Evolutionary conservation across 805 yeast species (phyloP).

Genomic region (Scheffersomyces lignosus): DNA sequence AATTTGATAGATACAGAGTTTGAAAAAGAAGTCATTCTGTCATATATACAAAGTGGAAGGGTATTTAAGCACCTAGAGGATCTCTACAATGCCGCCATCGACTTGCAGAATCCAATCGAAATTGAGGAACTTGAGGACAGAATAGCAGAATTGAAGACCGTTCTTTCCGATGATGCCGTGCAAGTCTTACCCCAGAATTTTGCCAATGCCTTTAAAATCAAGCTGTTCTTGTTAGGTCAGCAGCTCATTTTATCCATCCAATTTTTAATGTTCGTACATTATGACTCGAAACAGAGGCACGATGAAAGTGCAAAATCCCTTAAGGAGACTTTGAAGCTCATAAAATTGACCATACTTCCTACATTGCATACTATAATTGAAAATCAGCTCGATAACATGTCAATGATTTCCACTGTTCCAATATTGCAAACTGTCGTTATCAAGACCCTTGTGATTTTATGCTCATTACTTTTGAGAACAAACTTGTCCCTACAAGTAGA

Average conservation of each 20-base stretch:
- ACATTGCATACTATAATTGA: background rate
- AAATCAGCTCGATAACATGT: background rate
- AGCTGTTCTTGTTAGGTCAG: background rate
- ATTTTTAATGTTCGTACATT: background rate
- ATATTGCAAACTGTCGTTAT: background rate
- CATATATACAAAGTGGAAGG: background rate
- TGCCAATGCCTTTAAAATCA: background rate
- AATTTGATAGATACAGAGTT: constrained; percentile 37
- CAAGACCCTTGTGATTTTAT: background rate
- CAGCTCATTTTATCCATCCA: background rate
- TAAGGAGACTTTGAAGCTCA: background rate
- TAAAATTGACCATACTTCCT: background rate
- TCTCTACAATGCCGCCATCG: background rate
- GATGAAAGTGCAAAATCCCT: background rate
- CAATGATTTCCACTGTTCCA: background rate
- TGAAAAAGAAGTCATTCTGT: constrained; percentile 39
- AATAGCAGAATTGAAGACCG: background rate
- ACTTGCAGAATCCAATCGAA: background rate
- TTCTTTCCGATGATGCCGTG: background rate
- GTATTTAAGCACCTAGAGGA: background rate
- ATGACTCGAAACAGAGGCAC: background rate
- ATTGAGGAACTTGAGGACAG: background rate
- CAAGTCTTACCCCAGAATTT: background rate
- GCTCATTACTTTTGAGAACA: background rate
- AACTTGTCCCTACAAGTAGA: background rate